Percentiles rank a stretch among this genome's conserved stretches.
phyloP scores from a whole-genome alignment of 2,329 filamentous ascomycete genomes.

The Phoma sp. region DNA sequence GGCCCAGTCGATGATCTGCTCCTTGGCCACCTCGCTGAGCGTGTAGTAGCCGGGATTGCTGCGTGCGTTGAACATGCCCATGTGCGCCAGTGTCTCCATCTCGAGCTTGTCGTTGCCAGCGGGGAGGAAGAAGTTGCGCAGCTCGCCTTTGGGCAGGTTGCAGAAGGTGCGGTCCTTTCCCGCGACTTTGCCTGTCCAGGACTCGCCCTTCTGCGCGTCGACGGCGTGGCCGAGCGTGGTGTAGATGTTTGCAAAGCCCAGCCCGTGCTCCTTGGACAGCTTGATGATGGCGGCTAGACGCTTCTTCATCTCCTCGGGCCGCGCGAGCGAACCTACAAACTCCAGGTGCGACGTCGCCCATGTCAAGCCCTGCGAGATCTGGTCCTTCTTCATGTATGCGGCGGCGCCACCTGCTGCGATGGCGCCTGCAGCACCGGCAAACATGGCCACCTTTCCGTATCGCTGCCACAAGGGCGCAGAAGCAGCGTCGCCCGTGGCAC shows the following conservation, averaged over 20 bases:
- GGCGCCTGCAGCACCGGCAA: slow-evolving; percentile 79
- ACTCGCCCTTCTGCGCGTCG: slow-evolving; percentile 46
- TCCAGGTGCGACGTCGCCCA: slow-evolving; percentile 93
- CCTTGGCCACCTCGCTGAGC: slow-evolving; percentile 69
- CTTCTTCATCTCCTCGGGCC: slow-evolving; percentile 79
- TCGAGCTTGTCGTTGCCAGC: slow-evolving; percentile 75
- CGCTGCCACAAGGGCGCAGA: slow-evolving; percentile 67
- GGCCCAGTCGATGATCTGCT: slow-evolving; percentile 70
- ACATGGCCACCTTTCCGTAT: slow-evolving; percentile 86
- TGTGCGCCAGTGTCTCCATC: slow-evolving; percentile 84
- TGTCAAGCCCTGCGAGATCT: slow-evolving; percentile 74
- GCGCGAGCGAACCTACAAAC: slow-evolving; percentile 87
- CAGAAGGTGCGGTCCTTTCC: slow-evolving; percentile 86
- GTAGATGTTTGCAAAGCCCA: slow-evolving; percentile 88
- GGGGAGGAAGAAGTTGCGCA: slow-evolving; percentile 44
- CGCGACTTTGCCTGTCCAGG: slow-evolving; percentile 62
- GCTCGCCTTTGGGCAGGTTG: slow-evolving; percentile 58
- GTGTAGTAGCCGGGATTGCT: slow-evolving; percentile 76
- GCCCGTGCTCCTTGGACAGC: slow-evolving; percentile 67
- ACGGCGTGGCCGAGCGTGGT: slow-evolving; percentile 79
- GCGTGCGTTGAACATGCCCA: slow-evolving; percentile 75
- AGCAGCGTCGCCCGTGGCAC: slow-evolving; percentile 53
- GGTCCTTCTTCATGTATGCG: slow-evolving; percentile 83
- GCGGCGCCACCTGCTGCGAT: slow-evolving; percentile 83
- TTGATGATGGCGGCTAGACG: slow-evolving; percentile 73